phyloP scores from a whole-genome alignment of 176 grass and related monocot genomes.

The bread wheat (Triticum aestivum) region IWGSC_CS_RefSeq_v2.1 NC_057814.1:532495385-532495884 shows the following conservation, averaged over 20 bases:
- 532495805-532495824: slow-evolving; percentile 36
- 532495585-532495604: neutral
- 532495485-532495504: neutral
- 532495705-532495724: slow-evolving; percentile 69
- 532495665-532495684: neutral
- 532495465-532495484: neutral
- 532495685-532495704: slow-evolving; percentile 35
- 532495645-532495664: neutral
- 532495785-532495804: slow-evolving; percentile 76
- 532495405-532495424: slow-evolving; percentile 15
- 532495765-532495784: slow-evolving; percentile 61
- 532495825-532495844: neutral
- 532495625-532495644: neutral
- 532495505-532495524: neutral
- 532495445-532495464: neutral
- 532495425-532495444: neutral
- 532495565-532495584: neutral
- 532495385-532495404: neutral
- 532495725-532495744: slow-evolving; percentile 60
- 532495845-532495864: neutral
- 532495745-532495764: slow-evolving; percentile 83
- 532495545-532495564: neutral
- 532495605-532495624: neutral
- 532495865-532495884: neutral
- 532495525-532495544: neutral